phyloP scores from a whole-genome alignment of 768 basidiomycete genomes.

The Pisolithus sp. region DNA sequence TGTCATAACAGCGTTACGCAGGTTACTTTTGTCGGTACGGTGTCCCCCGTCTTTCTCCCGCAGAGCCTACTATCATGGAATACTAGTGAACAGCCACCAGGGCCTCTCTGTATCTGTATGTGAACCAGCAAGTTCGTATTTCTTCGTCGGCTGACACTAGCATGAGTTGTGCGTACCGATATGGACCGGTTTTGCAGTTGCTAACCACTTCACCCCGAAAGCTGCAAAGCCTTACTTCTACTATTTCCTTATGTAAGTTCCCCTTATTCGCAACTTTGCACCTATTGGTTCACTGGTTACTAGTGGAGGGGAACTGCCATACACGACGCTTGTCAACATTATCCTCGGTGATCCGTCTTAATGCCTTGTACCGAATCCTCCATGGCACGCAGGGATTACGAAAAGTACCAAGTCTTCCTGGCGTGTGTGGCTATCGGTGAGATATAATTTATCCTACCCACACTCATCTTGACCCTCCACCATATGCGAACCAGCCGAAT shows the following conservation, averaged over 20 bases:
- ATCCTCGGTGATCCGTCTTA: conserved; percentile 16
- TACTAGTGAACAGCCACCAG: neutral
- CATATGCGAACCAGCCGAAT: conserved; percentile 8
- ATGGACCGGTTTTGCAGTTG: neutral
- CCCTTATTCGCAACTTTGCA: neutral
- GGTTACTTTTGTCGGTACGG: too few species aligned
- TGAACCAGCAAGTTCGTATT: neutral
- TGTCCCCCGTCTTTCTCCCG: too few species aligned
- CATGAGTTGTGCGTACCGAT: neutral
- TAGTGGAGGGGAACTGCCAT: conserved; percentile 17
- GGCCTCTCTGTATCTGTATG: neutral
- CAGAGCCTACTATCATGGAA: neutral
- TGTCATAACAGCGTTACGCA: too few species aligned
- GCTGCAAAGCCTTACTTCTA: conserved; percentile 20
- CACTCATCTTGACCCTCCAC: neutral
- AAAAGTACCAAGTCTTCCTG: conserved; percentile 1
- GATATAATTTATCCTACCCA: neutral
- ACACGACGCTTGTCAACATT: conserved; percentile 17
- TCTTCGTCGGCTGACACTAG: neutral
- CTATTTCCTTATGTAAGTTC: conserved; percentile 15
- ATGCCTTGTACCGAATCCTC: conserved; percentile 9
- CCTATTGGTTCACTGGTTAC: neutral
- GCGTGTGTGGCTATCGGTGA: conserved; percentile 11
- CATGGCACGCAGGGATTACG: neutral
- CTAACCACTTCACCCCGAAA: neutral